Percentiles rank a stretch among this genome's conserved stretches.
These are phyloP conservation scores for Camellia lanceoleosa DNA, from an alignment of 148 eudicot species.

Conservation along the genomic window DNA sequence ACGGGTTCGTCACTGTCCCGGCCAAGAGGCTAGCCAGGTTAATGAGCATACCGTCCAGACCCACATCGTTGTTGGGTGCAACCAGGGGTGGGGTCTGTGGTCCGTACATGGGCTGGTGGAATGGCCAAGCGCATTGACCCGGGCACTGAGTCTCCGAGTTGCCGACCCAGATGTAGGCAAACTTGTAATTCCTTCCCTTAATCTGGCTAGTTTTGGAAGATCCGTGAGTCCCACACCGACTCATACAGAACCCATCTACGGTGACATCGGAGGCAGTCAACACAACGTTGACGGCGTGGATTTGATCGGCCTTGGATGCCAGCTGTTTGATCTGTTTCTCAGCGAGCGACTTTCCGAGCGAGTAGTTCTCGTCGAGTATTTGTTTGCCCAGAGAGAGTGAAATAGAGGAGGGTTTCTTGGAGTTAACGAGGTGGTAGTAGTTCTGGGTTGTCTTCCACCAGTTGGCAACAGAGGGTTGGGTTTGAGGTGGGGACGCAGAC, in stretches of 20 bases:
- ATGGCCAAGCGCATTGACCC: slow-evolving; percentile 17
- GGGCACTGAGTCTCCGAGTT: slow-evolving; percentile 28
- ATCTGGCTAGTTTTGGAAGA: not conserved
- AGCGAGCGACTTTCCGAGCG: slow-evolving; percentile 14
- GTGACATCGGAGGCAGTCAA: slow-evolving; percentile 11
- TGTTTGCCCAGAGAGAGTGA: slow-evolving; percentile 6
- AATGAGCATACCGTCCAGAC: slow-evolving; percentile 23
- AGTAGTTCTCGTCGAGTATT: slow-evolving; percentile 8
- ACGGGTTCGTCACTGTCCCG: slow-evolving; percentile 11
- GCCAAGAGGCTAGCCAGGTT: slow-evolving; percentile 22
- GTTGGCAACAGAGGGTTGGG: slow-evolving; percentile 12
- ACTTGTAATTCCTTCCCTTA: slow-evolving; percentile 11
- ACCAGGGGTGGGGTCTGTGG: slow-evolving; percentile 18
- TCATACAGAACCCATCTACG: slow-evolving; percentile 17
- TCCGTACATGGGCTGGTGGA: slow-evolving; percentile 28
- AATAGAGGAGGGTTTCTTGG: slow-evolving; percentile 1
- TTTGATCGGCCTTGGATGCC: slow-evolving; percentile 13
- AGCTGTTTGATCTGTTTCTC: slow-evolving; percentile 6
- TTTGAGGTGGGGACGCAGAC: not conserved
- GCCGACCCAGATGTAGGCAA: slow-evolving; percentile 23
- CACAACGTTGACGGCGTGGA: slow-evolving; percentile 3
- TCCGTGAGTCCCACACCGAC: slow-evolving; percentile 19
- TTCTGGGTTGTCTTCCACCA: slow-evolving; percentile 22
- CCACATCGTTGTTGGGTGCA: slow-evolving; percentile 24
- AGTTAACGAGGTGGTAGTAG: slow-evolving; percentile 7